A percentile compares a stretch with the other conserved stretches of the same genome.
These are phyloP conservation scores for Cyberlindnera suaveolens DNA, from an alignment of 805 yeast genomes.

Conservation along the genomic window DNA sequence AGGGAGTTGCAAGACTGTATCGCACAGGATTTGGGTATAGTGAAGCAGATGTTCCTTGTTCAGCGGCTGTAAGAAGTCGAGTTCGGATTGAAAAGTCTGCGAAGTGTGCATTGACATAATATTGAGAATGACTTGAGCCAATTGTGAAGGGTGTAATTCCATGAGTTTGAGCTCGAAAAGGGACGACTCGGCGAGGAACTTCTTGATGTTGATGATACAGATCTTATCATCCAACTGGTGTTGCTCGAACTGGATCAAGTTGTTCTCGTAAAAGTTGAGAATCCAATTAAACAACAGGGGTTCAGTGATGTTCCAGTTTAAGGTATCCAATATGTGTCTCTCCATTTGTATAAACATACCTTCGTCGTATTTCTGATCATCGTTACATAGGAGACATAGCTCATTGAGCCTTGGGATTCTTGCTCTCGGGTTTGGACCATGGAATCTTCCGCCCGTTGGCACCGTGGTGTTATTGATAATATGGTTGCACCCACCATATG, in stretches of 20 bases:
- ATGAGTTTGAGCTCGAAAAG: slow-evolving; percentile 42
- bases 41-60: slow-evolving; percentile 1
- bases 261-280: slow-evolving; percentile 37
- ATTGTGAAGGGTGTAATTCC: slow-evolving; percentile 28
- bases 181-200: slow-evolving; percentile 42
- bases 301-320: slow-evolving; percentile 68
- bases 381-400: slow-evolving; percentile 66
- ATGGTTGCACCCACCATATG: slow-evolving; percentile 70
- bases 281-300: slow-evolving; percentile 51
- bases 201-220: slow-evolving; percentile 41
- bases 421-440: slow-evolving; percentile 68
- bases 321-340: slow-evolving; percentile 61
- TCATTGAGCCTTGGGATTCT: slow-evolving; percentile 71
- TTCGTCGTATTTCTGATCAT: slow-evolving; percentile 52
- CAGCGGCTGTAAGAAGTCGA: slow-evolving; percentile 9
- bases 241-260: slow-evolving; percentile 32
- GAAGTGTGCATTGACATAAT: slow-evolving; percentile 10
- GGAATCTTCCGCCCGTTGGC: slow-evolving; percentile 53
- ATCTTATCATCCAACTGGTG: slow-evolving; percentile 25
- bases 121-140: slow-evolving; percentile 19
- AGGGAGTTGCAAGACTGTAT: slow-evolving; percentile 7
- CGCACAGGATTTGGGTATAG: slow-evolving; percentile 10
- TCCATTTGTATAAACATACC: slow-evolving; percentile 84
- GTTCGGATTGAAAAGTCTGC: slow-evolving; percentile 12
- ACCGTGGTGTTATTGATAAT: slow-evolving; percentile 44